phyloP scores from a whole-genome alignment of 2,329 filamentous ascomycete species.

The Cucurbitaria berberidis region DNA sequence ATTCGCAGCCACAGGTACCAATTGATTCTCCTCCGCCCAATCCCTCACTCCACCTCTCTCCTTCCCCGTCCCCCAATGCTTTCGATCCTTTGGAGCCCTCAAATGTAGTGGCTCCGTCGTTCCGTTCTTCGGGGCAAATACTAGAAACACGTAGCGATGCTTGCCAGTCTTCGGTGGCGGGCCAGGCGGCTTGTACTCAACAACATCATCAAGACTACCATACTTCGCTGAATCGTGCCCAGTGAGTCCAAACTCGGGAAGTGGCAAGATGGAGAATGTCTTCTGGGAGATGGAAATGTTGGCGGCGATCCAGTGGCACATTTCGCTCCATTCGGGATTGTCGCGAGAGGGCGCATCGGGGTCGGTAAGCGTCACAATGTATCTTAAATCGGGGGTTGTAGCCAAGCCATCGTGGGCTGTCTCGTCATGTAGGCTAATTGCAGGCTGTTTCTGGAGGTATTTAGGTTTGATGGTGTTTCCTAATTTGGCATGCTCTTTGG shows the following conservation, averaged over 20 bases:
- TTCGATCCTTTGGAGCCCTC: conserved; percentile 55
- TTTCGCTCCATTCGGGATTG: conserved; percentile 62
- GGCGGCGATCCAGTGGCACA: conserved; percentile 63
- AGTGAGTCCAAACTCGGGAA: conserved; percentile 28
- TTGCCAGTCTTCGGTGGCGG: conserved; percentile 63
- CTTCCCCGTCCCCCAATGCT: conserved; percentile 62
- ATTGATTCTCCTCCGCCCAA: conserved; percentile 57
- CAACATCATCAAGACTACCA: conserved; percentile 46
- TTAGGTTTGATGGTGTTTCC: conserved; percentile 62
- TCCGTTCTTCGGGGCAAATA: conserved; percentile 55
- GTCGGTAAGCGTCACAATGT: conserved; percentile 62
- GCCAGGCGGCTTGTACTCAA: conserved; percentile 60
- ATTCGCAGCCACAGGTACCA: conserved; percentile 55
- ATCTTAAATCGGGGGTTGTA: conserved; percentile 43
- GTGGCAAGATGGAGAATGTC: conserved; percentile 30
- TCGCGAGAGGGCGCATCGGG: conserved; percentile 63
- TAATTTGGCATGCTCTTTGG: conserved; percentile 49
- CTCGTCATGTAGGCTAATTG: conserved; percentile 48
- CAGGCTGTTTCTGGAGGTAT: conserved; percentile 51
- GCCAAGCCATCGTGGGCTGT: conserved; percentile 23
- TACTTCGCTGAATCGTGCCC: conserved; percentile 9
- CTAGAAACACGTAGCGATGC: conserved; percentile 64
- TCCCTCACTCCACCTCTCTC: conserved; percentile 57
- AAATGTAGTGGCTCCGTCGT: conserved; percentile 52
- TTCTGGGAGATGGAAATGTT: conserved; percentile 39